Base-by-base conservation (phyloP, 805 yeast genomes). In the Kuraishia piskuri region DNA sequence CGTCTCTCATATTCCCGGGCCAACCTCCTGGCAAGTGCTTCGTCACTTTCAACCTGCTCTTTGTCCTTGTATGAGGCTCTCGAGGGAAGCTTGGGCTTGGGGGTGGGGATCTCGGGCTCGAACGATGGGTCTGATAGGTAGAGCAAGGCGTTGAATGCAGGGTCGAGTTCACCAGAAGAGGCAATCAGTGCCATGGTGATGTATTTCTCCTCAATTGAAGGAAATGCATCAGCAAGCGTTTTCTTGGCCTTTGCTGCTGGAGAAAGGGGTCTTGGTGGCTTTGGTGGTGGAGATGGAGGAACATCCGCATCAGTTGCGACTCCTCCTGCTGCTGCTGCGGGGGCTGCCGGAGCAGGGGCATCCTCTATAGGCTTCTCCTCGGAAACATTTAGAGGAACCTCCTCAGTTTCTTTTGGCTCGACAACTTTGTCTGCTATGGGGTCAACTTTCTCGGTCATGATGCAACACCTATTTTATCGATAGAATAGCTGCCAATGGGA, bases 81-180 rank as follows among this genome's bases (percentile, higher is more conserved):
- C 46, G 63, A 63, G 19, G 73, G 70, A 20, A 66, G 56, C 3
- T 65, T 64, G 3, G 74, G 73, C 22, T 68, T 67, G 19, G 69
- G 68, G 10, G 59, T 58, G 25, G 80, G 82, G 49, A 79, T 72
- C 56, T 77, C 80, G 14, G 84, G 82, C 56, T 76, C 76, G 56
- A 75, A 75, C 2, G 75, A 65, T 9, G 92, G 92, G 68, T 91
- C 97, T 19, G 88, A 83, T 53, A 89, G 70, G 59, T 79, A 89
- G 55, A 92, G 73, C 61, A 91, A 72, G 0, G 97, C 97, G 66
- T 86, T 87, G 73, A 92, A 92, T 1, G 97, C 96, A 1, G 88
- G 84, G 60, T 90, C 97, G 48, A 89, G 66, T 50, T 78, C 74
- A 25, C 96, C 96, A 50, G 77, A 80, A 20, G 96, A 82, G 2